A percentile compares a stretch with the other conserved stretches of the same genome.
Conservation (phyloP, 148 eudicot genomes). For the Heliamphora exappendiculata region DNA sequence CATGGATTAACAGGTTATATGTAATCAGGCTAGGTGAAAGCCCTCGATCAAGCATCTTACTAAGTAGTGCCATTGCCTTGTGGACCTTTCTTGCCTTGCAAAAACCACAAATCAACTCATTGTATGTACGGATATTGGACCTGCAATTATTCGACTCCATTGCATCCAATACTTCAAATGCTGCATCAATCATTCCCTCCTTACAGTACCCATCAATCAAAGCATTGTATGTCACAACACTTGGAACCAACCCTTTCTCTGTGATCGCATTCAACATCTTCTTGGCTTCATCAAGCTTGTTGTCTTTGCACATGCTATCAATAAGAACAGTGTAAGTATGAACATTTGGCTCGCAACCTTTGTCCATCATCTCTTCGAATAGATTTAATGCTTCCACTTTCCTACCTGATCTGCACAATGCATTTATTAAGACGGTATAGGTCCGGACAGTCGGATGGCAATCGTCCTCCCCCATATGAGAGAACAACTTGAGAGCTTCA, state of each 20-base stretch:
- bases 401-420: slow-evolving; percentile 51
- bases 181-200: slow-evolving; percentile 52
- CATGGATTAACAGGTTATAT: slow-evolving; percentile 59
- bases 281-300: slow-evolving; percentile 54
- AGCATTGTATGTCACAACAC: slow-evolving; percentile 63
- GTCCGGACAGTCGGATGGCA: slow-evolving; percentile 68
- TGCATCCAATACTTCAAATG: slow-evolving; percentile 39
- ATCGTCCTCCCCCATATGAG: slow-evolving; percentile 52
- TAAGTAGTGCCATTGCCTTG: slow-evolving; percentile 60
- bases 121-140: slow-evolving; percentile 68
- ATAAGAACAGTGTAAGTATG: slow-evolving; percentile 74
- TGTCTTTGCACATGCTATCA: slow-evolving; percentile 49
- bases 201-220: slow-evolving; percentile 77
- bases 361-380: slow-evolving; percentile 57
- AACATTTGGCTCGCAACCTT: slow-evolving; percentile 63
- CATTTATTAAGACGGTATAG: slow-evolving; percentile 58
- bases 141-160: slow-evolving; percentile 52
- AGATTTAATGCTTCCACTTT: slow-evolving; percentile 44
- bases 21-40: slow-evolving; percentile 51
- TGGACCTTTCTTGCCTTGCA: slow-evolving; percentile 51
- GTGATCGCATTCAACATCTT: slow-evolving; percentile 40
- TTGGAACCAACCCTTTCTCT: slow-evolving; percentile 40
- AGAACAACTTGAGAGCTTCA: slow-evolving; percentile 51
- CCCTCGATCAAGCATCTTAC: slow-evolving; percentile 54
- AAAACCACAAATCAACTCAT: slow-evolving; percentile 68